phyloP scores from a whole-genome alignment of 208 protist genomes.

The Strigomonas culicis region DNA sequence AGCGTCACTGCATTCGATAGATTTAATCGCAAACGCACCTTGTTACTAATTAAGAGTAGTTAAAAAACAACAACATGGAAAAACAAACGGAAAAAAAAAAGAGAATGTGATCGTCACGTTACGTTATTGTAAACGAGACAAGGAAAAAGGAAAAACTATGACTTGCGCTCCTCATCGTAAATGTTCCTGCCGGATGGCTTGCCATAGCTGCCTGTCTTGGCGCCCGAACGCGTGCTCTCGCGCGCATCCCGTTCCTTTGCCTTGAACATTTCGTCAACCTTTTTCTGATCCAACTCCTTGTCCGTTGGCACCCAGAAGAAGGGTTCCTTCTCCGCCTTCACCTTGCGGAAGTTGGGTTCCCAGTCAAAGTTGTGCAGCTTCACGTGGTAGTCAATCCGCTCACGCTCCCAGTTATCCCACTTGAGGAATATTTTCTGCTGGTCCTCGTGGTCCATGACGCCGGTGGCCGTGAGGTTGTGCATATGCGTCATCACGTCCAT shows the following conservation, averaged over 20 bases:
- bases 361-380: constrained; percentile 84
- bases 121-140: background rate
- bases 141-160: constrained; percentile 8
- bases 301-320: constrained; percentile 91
- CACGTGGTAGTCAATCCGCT: constrained; percentile 88
- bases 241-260: constrained; percentile 70
- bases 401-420: constrained; percentile 91
- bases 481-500: constrained; percentile 94
- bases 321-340: constrained; percentile 88
- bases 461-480: constrained; percentile 81
- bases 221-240: constrained; percentile 46
- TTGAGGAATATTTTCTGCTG: constrained; percentile 87
- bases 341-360: constrained; percentile 86
- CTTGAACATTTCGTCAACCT: constrained; percentile 81
- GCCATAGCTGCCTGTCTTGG: constrained; percentile 69
- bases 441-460: constrained; percentile 90
- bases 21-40: background rate
- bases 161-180: constrained; percentile 35
- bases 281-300: constrained; percentile 78
- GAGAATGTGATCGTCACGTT: background rate
- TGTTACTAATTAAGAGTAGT: background rate
- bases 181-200: constrained; percentile 65
- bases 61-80: background rate
- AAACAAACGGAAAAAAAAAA: constrained; percentile 10
- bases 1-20: background rate